phyloP scores from a whole-genome alignment of 768 basidiomycete genomes.

The Lyophyllum atratum region DNA sequence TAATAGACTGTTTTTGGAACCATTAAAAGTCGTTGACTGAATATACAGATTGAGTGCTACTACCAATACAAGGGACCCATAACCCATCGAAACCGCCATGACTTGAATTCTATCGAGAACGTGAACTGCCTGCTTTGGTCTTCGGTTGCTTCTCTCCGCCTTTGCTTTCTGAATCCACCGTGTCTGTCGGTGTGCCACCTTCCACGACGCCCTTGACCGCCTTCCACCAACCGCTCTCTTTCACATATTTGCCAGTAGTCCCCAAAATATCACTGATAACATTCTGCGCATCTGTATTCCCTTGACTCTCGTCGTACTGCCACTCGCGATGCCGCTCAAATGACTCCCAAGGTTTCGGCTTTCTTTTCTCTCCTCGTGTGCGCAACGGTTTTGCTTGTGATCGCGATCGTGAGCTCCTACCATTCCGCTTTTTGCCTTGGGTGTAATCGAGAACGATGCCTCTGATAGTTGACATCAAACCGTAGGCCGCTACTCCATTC shows the following conservation, averaged over 20 bases:
- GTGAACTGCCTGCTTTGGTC: constrained; percentile 24
- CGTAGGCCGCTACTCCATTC: constrained; percentile 35
- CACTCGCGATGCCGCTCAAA: constrained; percentile 63
- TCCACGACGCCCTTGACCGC: constrained; percentile 23
- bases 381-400: constrained; percentile 22
- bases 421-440: constrained; percentile 36
- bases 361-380: constrained; percentile 15
- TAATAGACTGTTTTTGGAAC: constrained; percentile 6
- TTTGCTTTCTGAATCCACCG: constrained; percentile 1
- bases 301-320: constrained; percentile 45
- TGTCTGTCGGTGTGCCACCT: background rate
- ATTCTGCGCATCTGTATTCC: constrained; percentile 37
- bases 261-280: constrained; percentile 47
- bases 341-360: constrained; percentile 61
- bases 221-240: constrained; percentile 35
- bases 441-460: constrained; percentile 43
- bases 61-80: constrained; percentile 6
- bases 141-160: constrained; percentile 16
- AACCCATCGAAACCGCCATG: background rate
- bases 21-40: constrained; percentile 1
- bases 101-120: constrained; percentile 26
- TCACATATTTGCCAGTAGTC: constrained; percentile 24
- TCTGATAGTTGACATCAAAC: constrained; percentile 40
- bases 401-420: constrained; percentile 23
- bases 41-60: background rate